A percentile compares a stretch with the other conserved stretches of the same genome.
Evolutionary conservation across 2,329 filamentous ascomycete genomes (phyloP).

Genomic region (Neofusicoccum parvum): DNA sequence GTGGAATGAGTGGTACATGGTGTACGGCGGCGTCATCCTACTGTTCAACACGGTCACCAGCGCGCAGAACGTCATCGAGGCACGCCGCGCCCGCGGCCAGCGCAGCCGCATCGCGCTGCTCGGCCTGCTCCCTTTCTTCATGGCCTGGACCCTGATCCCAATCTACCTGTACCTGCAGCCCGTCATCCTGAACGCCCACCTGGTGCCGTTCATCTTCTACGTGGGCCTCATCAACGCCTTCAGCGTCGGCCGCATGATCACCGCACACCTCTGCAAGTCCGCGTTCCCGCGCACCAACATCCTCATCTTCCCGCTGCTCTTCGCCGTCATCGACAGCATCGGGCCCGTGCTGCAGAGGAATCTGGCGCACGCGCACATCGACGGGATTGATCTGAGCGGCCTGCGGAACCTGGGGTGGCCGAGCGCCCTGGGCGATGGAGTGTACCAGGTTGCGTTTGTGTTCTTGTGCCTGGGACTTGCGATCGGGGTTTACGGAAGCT

Average conservation of each 20-base stretch:
- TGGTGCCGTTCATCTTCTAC: slow-evolving; percentile 88
- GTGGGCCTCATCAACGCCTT: slow-evolving; percentile 91
- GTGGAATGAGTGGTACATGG: slow-evolving; percentile 91
- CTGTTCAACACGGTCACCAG: slow-evolving; percentile 81
- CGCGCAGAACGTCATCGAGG: slow-evolving; percentile 80
- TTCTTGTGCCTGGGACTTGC: slow-evolving; percentile 85
- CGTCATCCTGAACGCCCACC: slow-evolving; percentile 75
- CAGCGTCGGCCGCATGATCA: slow-evolving; percentile 93
- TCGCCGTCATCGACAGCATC: slow-evolving; percentile 77
- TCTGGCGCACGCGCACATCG: slow-evolving; percentile 28
- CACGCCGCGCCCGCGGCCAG: slow-evolving; percentile 73
- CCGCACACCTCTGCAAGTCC: slow-evolving; percentile 85
- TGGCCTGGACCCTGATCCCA: slow-evolving; percentile 74
- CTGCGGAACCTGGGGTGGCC: slow-evolving; percentile 51
- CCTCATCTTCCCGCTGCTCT: slow-evolving; percentile 73
- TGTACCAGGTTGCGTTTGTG: slow-evolving; percentile 90
- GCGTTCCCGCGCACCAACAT: slow-evolving; percentile 91
- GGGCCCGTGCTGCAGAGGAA: slow-evolving; percentile 65
- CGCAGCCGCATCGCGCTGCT: slow-evolving; percentile 73
- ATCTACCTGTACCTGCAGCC: slow-evolving; percentile 85
- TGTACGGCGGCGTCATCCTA: slow-evolving; percentile 79
- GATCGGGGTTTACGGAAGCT: slow-evolving; percentile 92
- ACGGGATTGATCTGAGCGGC: slow-evolving; percentile 22
- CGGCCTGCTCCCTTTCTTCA: slow-evolving; percentile 79
- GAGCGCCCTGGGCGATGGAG: slow-evolving; percentile 54